These are phyloP conservation scores for Penstemon barbatus DNA, from an alignment of 257 asterid species.

Conservation along the genomic window DNA sequence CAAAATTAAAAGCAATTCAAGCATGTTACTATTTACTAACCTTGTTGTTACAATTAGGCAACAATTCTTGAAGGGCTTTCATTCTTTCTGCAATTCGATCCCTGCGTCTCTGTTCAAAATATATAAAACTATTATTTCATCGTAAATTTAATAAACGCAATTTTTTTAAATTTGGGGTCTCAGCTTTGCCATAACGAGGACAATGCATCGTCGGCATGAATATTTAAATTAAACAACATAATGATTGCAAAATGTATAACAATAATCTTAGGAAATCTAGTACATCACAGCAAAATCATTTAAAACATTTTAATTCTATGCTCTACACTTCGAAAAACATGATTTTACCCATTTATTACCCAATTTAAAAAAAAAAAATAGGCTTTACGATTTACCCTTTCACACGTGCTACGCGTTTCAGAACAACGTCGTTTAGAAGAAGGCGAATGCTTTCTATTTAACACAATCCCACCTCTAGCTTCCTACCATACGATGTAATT, in stretches of 20 bases:
- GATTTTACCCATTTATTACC: no score
- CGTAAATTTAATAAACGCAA: neutral
- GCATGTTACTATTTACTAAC: neutral
- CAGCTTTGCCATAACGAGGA: neutral
- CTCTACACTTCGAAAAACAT: no score
- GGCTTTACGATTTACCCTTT: neutral
- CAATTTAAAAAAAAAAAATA: no score
- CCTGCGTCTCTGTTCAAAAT: conserved; percentile 1
- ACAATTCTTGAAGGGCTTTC: neutral
- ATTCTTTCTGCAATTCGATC: neutral
- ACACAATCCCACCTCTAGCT: neutral
- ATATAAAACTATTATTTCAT: no score
- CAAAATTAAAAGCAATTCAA: no score
- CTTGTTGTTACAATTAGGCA: neutral
- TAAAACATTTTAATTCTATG: no score
- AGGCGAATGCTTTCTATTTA: neutral
- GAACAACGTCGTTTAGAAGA: neutral
- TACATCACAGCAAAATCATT: no score
- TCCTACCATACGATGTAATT: neutral
- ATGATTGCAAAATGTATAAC: no score
- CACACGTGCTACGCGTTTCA: neutral
- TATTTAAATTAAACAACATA: no score
- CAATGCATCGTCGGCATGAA: no score
- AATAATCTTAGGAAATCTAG: no score
- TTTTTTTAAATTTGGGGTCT: no score